A percentile compares a stretch with the other conserved stretches of the same genome.
Evolutionary conservation across 2,329 filamentous ascomycete species (phyloP).

Genomic region (Tolypocladium ovalisporum): DNA sequence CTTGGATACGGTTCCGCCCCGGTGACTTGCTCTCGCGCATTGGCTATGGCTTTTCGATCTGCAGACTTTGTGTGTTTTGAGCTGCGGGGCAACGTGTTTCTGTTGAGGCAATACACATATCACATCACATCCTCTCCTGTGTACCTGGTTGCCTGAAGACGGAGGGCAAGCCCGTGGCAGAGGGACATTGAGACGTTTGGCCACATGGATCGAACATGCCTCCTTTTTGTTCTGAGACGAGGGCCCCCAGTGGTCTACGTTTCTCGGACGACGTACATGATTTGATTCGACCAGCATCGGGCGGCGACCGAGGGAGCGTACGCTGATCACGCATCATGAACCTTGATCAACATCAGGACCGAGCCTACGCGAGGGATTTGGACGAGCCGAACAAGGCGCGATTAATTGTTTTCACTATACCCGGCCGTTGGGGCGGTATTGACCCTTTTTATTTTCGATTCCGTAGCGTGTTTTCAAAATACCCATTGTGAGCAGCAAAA

Average conservation of each 20-base stretch:
- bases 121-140: neutral
- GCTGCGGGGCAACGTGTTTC: neutral
- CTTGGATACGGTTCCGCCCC: slow-evolving; percentile 14
- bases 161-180: neutral
- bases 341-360: no score
- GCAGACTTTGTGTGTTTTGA: slow-evolving; percentile 1
- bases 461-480: slow-evolving; percentile 5
- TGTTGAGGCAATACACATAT: neutral
- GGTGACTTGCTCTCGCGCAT: slow-evolving; percentile 17
- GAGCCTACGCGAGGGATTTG: slow-evolving; percentile 2
- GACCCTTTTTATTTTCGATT: slow-evolving; percentile 4
- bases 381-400: slow-evolving; percentile 5
- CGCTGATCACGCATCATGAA: neutral
- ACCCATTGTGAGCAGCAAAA: slow-evolving; percentile 2
- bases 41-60: slow-evolving; percentile 25
- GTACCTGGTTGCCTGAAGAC: neutral
- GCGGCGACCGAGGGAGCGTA: slow-evolving; percentile 4
- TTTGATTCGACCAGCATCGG: slow-evolving; percentile 3
- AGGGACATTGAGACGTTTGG: neutral
- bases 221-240: neutral
- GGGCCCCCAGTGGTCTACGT: neutral
- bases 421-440: slow-evolving; percentile 1
- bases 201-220: neutral
- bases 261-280: slow-evolving; percentile 8
- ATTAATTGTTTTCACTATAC: slow-evolving; percentile 6